phyloP scores from a whole-genome alignment of 2,329 filamentous ascomycete genomes.

The Westerdykella ornata region DNA sequence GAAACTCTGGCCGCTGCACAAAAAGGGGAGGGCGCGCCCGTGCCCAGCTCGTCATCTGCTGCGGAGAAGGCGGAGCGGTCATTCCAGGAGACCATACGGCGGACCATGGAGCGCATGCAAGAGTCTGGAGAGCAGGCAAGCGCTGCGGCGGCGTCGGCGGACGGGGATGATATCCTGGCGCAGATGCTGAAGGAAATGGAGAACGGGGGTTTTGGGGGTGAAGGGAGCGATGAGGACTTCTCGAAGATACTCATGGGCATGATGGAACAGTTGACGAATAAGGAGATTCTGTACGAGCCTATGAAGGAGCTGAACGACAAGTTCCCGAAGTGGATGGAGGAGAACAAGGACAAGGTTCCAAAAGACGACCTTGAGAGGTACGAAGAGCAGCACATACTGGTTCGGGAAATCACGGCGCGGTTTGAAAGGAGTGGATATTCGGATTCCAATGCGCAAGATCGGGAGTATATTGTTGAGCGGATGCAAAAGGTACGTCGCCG shows the following conservation, averaged over 20 bases:
- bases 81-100: conserved; percentile 88
- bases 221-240: conserved; percentile 69
- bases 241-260: conserved; percentile 93
- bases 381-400: conserved; percentile 69
- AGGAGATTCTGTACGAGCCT: conserved; percentile 95
- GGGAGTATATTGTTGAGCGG: conserved; percentile 89
- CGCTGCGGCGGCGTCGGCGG: conserved; percentile 55
- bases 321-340: conserved; percentile 81
- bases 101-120: conserved; percentile 95
- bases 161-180: conserved; percentile 70
- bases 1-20: conserved; percentile 22
- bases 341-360: conserved; percentile 60
- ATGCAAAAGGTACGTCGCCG: conserved; percentile 76
- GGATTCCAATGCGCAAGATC: conserved; percentile 72
- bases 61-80: conserved; percentile 51
- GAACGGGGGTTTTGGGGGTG: conserved; percentile 50
- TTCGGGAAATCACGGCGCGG: conserved; percentile 77
- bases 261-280: conserved; percentile 99
- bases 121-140: conserved; percentile 79
- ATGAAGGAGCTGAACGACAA: conserved; percentile 96
- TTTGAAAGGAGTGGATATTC: conserved; percentile 79
- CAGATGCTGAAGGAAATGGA: conserved; percentile 89
- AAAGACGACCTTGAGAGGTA: conserved; percentile 72
- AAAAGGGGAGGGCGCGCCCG: conserved; percentile 26
- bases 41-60: conserved; percentile 13